Evolutionary conservation across 2,329 filamentous ascomycete genomes (phyloP).

Genomic region (Ramularia endophylla): DNA sequence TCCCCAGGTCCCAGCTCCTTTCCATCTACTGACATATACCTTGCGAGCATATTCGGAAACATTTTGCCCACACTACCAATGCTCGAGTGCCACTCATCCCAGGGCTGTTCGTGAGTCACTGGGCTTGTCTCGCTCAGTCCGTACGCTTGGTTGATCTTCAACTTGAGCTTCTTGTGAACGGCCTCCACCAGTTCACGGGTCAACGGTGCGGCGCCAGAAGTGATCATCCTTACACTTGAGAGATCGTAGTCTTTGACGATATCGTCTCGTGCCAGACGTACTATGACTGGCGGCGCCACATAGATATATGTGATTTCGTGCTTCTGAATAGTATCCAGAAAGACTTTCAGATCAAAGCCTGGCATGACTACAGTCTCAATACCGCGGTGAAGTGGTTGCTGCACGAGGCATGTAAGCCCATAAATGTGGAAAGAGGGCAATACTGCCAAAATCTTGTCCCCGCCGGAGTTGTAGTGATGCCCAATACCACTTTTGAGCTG

Average conservation of each 20-base stretch:
- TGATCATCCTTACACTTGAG: conserved; percentile 73
- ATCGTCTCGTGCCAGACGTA: conserved; percentile 73
- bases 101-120: conserved; percentile 41
- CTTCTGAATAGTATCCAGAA: conserved; percentile 69
- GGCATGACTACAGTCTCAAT: conserved; percentile 64
- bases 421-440: conserved; percentile 92
- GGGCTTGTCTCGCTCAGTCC: conserved; percentile 62
- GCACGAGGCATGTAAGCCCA: conserved; percentile 67
- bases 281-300: conserved; percentile 75
- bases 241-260: conserved; percentile 74
- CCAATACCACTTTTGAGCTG: conserved; percentile 48
- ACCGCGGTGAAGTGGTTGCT: conserved; percentile 61
- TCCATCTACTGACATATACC: conserved; percentile 61
- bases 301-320: conserved; percentile 71
- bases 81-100: conserved; percentile 69
- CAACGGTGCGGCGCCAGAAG: conserved; percentile 80
- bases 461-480: conserved; percentile 40
- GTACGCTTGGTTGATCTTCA: conserved; percentile 87
- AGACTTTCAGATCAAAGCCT: conserved; percentile 74
- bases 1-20: conserved; percentile 58
- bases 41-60: conserved; percentile 71
- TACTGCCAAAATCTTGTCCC: conserved; percentile 70
- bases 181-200: conserved; percentile 72
- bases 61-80: conserved; percentile 76
- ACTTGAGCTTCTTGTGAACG: conserved; percentile 64